Percentiles rank a stretch among this genome's conserved stretches.
These are phyloP conservation scores for Nemania serpens DNA, from an alignment of 2,329 filamentous ascomycete species.

Conservation along the genomic window DNA sequence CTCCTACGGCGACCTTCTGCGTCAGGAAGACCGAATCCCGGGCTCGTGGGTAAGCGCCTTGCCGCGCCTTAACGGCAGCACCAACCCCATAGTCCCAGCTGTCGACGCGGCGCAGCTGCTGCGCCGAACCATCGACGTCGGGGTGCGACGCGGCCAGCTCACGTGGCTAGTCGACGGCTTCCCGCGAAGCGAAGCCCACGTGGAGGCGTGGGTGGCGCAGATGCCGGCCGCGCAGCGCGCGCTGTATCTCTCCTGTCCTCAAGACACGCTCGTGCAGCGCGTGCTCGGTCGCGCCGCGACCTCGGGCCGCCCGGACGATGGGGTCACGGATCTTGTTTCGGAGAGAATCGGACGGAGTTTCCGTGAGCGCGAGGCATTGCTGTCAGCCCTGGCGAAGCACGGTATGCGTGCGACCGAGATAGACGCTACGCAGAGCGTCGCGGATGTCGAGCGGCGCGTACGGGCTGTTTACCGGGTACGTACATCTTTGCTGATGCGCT, in stretches of 20 bases:
- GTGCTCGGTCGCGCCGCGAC: slow-evolving; percentile 22
- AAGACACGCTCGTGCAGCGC: too few species aligned
- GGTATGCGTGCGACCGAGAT: too few species aligned
- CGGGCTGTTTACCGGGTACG: too few species aligned
- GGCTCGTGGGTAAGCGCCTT: slow-evolving; percentile 34
- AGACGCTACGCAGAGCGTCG: too few species aligned
- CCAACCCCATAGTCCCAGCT: slow-evolving; percentile 25
- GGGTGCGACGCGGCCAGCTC: slow-evolving; percentile 15
- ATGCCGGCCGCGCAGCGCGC: slow-evolving; percentile 20
- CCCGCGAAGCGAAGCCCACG: slow-evolving; percentile 26
- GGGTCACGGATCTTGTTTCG: too few species aligned
- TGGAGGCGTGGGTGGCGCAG: slow-evolving; percentile 20
- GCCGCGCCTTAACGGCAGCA: slow-evolving; percentile 19
- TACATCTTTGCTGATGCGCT: too few species aligned
- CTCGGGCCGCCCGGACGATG: slow-evolving; percentile 30
- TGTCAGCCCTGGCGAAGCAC: too few species aligned
- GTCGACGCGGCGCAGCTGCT: slow-evolving; percentile 24
- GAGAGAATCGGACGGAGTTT: too few species aligned
- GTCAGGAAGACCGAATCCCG: slow-evolving; percentile 28
- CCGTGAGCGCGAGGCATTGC: too few species aligned
- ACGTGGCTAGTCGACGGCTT: slow-evolving; percentile 34
- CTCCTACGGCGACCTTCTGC: slow-evolving; percentile 34
- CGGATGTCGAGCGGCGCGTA: too few species aligned
- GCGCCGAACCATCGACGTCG: slow-evolving; percentile 25
- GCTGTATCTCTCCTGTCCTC: too few species aligned